phyloP scores from a whole-genome alignment of 352 stramenopile species.

The Globisporangium splendens region DNA sequence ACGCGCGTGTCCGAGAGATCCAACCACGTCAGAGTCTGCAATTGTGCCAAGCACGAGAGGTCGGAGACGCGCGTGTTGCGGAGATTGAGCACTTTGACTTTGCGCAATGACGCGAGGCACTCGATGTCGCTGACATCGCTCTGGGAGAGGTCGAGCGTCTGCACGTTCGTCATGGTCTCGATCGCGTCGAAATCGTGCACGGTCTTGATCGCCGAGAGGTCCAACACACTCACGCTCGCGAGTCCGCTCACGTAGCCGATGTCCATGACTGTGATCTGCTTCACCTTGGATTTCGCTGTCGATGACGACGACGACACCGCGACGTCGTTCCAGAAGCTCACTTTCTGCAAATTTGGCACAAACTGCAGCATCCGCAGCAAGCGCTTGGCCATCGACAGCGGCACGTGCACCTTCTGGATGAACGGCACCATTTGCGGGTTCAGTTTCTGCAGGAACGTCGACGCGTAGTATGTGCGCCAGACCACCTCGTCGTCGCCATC shows the following conservation, averaged over 20 bases:
- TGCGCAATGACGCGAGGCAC: constrained; percentile 9
- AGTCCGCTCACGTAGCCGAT: constrained; percentile 30
- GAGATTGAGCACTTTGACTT: constrained; percentile 15
- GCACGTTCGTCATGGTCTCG: constrained; percentile 12
- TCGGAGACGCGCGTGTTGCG: constrained; percentile 27
- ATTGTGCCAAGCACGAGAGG: constrained; percentile 23
- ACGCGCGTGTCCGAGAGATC: constrained; percentile 42
- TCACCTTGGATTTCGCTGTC: constrained; percentile 3
- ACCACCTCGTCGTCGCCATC: constrained; percentile 1
- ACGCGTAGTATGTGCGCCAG: constrained; percentile 26
- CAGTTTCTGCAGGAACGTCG: constrained; percentile 30
- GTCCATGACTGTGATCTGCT: constrained; percentile 33
- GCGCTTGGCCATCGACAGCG: constrained; percentile 34
- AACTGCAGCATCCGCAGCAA: constrained; percentile 34
- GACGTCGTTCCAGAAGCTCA: constrained; percentile 33
- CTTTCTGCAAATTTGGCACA: constrained; percentile 23
- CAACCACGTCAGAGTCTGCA: constrained; percentile 24
- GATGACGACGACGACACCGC: not conserved
- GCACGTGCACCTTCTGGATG: constrained; percentile 25
- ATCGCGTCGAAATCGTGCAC: constrained; percentile 13
- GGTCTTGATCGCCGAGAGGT: constrained; percentile 13
- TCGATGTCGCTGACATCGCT: constrained; percentile 22
- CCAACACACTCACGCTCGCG: constrained; percentile 22
- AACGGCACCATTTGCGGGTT: constrained; percentile 26
- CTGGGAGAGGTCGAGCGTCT: constrained; percentile 27